Conservation (phyloP, 768 basidiomycete species). For the Tylopilus subfusipes region DNA sequence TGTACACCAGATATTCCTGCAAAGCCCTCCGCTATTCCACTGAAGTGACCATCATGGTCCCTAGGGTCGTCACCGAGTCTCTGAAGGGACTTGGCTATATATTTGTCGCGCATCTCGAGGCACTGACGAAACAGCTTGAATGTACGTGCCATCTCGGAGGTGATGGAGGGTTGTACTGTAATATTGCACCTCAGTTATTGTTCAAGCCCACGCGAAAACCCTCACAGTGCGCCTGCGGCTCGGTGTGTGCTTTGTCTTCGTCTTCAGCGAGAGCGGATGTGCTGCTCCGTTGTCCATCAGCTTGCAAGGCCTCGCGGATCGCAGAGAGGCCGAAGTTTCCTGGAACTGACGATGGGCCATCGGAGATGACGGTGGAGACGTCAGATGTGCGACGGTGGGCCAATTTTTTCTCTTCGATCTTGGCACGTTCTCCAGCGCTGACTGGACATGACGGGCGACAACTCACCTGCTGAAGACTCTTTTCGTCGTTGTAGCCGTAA, state of each 20-base stretch:
- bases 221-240: constrained; percentile 33
- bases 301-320: constrained; percentile 29
- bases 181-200: background rate
- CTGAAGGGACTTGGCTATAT: constrained; percentile 83
- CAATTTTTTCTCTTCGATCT: constrained; percentile 76
- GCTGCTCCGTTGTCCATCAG: constrained; percentile 12
- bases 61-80: constrained; percentile 92
- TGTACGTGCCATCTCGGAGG: constrained; percentile 49
- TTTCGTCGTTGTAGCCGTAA: constrained; percentile 80
- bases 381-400: constrained; percentile 65
- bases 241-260: constrained; percentile 35
- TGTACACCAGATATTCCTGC: constrained; percentile 66
- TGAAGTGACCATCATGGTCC: constrained; percentile 81
- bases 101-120: constrained; percentile 92
- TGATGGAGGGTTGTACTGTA: constrained; percentile 25
- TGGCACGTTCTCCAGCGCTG: background rate
- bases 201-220: background rate
- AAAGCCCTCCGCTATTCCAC: constrained; percentile 58
- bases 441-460: background rate
- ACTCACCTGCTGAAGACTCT: constrained; percentile 68
- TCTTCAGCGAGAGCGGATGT: constrained; percentile 29
- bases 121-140: constrained; percentile 78
- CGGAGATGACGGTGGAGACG: constrained; percentile 27
- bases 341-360: constrained; percentile 31
- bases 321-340: constrained; percentile 40